phyloP scores from a whole-genome alignment of 805 yeast genomes.

The Candida sonorensis region DNA sequence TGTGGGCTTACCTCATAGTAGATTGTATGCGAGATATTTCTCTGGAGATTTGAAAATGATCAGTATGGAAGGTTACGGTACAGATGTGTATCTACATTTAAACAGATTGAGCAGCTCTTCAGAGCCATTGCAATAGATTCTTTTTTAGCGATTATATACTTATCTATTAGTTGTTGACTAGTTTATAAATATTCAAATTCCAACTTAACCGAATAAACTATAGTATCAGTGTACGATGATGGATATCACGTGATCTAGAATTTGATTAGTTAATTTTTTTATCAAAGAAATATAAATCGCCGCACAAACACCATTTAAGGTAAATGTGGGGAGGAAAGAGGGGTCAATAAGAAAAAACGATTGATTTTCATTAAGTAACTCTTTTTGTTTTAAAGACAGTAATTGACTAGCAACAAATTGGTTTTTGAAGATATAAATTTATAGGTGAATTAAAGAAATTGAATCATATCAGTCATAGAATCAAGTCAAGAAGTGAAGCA shows the following conservation, averaged over 20 bases:
- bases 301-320: no score
- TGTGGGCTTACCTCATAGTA: constrained; percentile 80
- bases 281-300: no score
- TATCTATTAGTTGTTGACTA: not conserved
- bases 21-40: constrained; percentile 82
- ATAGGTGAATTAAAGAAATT: no score
- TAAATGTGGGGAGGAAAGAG: not conserved
- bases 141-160: not conserved
- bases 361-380: no score
- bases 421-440: no score
- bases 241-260: not conserved
- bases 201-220: no score
- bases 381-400: no score
- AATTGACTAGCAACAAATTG: no score
- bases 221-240: no score
- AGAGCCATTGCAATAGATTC: constrained; percentile 52
- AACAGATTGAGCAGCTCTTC: constrained; percentile 68
- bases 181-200: no score
- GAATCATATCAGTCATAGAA: no score
- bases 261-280: not conserved
- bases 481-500: no score
- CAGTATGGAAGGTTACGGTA: constrained; percentile 91
- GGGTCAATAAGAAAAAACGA: not conserved
- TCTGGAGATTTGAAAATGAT: constrained; percentile 86
- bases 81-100: constrained; percentile 84